These are phyloP conservation scores for Pestalotiopsis sp. DNA, from an alignment of 2,329 filamentous ascomycete species.

Conservation along the genomic window DNA sequence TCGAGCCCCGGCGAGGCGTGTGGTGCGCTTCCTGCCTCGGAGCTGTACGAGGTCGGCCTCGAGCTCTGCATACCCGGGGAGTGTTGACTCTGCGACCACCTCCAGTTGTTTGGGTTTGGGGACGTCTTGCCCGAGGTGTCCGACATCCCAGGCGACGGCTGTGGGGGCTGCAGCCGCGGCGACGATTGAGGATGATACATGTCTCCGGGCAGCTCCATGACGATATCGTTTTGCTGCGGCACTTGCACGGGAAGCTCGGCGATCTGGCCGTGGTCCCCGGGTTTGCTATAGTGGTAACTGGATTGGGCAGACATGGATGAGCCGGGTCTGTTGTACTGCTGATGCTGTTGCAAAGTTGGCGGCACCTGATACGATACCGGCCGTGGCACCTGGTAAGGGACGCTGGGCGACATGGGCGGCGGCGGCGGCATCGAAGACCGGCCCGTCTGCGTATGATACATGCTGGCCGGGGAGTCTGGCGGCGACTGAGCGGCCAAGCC, in stretches of 20 bases:
- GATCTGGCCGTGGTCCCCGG: slow-evolving; percentile 23
- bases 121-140: slow-evolving; percentile 23
- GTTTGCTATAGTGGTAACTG: slow-evolving; percentile 19
- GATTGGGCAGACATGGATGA: slow-evolving; percentile 29
- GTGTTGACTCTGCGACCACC: slow-evolving; percentile 42
- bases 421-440: slow-evolving; percentile 13
- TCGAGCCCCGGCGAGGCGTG: slow-evolving; percentile 39
- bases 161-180: slow-evolving; percentile 27
- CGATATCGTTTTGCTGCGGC: slow-evolving; percentile 7
- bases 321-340: slow-evolving; percentile 29
- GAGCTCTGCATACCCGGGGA: slow-evolving; percentile 29
- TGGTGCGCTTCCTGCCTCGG: slow-evolving; percentile 30
- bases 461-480: slow-evolving; percentile 24
- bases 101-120: slow-evolving; percentile 32
- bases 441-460: slow-evolving; percentile 14
- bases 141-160: slow-evolving; percentile 29
- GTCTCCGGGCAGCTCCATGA: slow-evolving; percentile 48
- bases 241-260: slow-evolving; percentile 41
- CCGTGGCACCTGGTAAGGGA: slow-evolving; percentile 42
- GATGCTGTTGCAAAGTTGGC: slow-evolving; percentile 22
- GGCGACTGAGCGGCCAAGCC: slow-evolving; percentile 25
- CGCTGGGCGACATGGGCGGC: slow-evolving; percentile 32
- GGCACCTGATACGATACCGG: slow-evolving; percentile 29
- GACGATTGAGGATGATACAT: slow-evolving; percentile 41
- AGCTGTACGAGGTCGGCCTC: slow-evolving; percentile 36